A percentile compares a stretch with the other conserved stretches of the same genome.
These are phyloP conservation scores for Botryotinia globosa DNA, from an alignment of 2,329 filamentous ascomycete species.

Conservation along the genomic window DNA sequence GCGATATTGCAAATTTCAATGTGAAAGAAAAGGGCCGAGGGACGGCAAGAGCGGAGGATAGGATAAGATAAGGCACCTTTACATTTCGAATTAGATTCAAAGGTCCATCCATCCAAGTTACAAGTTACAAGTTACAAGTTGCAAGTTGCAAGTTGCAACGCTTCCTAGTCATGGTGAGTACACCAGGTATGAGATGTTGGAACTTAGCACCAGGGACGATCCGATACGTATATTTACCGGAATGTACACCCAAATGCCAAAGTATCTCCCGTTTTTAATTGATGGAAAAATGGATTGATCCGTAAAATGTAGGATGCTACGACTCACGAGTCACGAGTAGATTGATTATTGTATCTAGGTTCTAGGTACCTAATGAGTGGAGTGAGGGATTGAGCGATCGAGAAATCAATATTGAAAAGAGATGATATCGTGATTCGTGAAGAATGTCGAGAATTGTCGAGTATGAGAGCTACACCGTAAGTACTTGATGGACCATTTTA, in stretches of 20 bases:
- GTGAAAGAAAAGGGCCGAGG: constrained; percentile 14
- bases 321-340: too few relatives aligned
- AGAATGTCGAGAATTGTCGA: neutral
- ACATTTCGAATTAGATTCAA: neutral
- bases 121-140: too few relatives aligned
- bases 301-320: neutral
- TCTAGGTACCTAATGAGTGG: neutral
- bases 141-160: too few relatives aligned
- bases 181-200: neutral
- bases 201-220: neutral
- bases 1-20: neutral
- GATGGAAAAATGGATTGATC: neutral
- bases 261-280: neutral
- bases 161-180: neutral
- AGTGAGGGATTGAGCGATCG: neutral
- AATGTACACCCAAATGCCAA: neutral
- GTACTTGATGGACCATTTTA: neutral
- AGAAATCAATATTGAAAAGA: neutral
- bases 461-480: neutral
- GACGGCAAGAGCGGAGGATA: neutral
- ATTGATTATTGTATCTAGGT: neutral
- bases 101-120: neutral
- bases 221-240: neutral
- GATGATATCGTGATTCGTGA: neutral
- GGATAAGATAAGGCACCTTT: constrained; percentile 11